These are phyloP conservation scores for Penicillium riverlandense DNA, from an alignment of 495 filamentous ascomycete genomes.

Conservation along the genomic window DNA sequence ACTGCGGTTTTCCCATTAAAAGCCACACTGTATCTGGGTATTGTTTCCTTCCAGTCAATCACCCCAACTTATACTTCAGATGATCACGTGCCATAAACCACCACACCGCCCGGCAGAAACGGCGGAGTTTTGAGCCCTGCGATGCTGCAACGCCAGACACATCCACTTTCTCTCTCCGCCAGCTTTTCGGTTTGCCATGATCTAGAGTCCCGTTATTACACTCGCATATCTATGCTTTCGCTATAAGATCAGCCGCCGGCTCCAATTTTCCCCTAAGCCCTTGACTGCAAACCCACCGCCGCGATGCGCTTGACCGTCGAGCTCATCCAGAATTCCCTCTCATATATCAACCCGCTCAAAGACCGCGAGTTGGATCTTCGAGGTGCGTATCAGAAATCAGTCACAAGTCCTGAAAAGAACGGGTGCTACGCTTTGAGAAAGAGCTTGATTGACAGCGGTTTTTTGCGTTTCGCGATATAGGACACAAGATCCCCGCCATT, in stretches of 20 bases:
- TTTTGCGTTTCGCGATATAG: conserved; percentile 54
- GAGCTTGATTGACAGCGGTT: conserved; percentile 81
- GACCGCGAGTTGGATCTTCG: conserved; percentile 98
- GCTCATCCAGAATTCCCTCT: conserved; percentile 82
- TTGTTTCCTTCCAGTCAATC: too few relatives aligned
- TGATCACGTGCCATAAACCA: neutral
- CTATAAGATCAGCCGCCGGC: neutral
- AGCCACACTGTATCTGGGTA: too few relatives aligned
- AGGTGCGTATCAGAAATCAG: conserved; percentile 66
- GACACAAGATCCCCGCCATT: conserved; percentile 94
- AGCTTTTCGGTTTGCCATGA: too few relatives aligned
- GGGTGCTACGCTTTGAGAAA: conserved; percentile 84
- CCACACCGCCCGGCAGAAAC: conserved; percentile 23
- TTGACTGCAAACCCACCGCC: conserved; percentile 13
- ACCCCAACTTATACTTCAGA: neutral
- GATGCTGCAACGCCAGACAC: conserved; percentile 8
- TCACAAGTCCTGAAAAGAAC: conserved; percentile 68
- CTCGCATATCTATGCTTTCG: neutral
- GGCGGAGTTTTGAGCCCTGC: conserved; percentile 7
- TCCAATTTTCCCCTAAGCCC: neutral
- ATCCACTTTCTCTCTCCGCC: conserved; percentile 2
- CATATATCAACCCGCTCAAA: conserved; percentile 95
- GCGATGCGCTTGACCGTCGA: conserved; percentile 91
- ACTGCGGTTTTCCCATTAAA: too few relatives aligned
- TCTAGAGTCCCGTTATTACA: neutral